Evolutionary conservation across 768 basidiomycete species (phyloP), one percentile per base, ranked within the genome.

Genomic region (Xerocomus brunneocitrinus): DNA sequence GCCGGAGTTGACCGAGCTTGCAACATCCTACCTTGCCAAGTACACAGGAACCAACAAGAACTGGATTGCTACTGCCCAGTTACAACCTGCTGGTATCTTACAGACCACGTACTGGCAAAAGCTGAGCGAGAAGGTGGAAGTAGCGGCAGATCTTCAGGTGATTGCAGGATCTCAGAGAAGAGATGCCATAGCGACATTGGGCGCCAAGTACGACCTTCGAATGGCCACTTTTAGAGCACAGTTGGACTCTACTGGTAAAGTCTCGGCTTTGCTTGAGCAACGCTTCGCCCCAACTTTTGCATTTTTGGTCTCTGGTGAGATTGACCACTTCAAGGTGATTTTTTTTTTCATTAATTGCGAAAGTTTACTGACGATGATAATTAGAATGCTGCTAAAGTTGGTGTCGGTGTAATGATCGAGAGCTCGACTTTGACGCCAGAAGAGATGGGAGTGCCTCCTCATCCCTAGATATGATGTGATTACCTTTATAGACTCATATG

Each of bases 331-430:
- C 78, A 98, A 95, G 85, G 94, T 91, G 62, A 57, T 73, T 53
- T 24, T 52, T 7, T 7, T 59, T 42, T 5, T 4, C 39, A 5
- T 49, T 52, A 46, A 14, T 49, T 16, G 8, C 55, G 31, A 14
- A 32, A 24, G 14, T 32, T 13, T 12, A 25, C 56, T 54, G 13
- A 53, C 28, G 19, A 30, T 41, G 5, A 42, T 28, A 4, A 55
- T 46, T 59, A 98, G 93, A 94, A 93, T 71, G 77, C 91, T 39
- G 89, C 92, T 28, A 95, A 94, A 73, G 86, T 97, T 55, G 95
- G 95, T 56, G 87, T 98, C 8, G 95, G 95, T 75, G 91, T 98
- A 71, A 95, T 94, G 91, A 91, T 98, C 56, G 95, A 98, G 79
- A 88, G 85, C 67, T 82, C 84, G 35, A 80, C 74, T 57, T 70